Conservation (phyloP, 1,139 yeast genomes). For the Taphrina confusa region DNA sequence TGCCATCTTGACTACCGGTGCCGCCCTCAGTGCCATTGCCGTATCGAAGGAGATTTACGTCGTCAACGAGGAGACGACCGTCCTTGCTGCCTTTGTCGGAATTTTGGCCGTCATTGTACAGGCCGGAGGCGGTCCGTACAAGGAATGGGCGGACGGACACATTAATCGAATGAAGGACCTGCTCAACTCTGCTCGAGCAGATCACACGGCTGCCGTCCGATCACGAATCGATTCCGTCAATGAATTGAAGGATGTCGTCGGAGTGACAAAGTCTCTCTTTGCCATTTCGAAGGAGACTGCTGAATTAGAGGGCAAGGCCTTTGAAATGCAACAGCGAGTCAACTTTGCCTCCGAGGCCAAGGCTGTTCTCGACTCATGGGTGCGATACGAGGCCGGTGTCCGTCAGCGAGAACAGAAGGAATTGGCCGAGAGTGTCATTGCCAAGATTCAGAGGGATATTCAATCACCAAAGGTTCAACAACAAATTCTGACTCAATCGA, state of each 20-base stretch:
- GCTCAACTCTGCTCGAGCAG: conserved; percentile 82
- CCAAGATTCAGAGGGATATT: conserved; percentile 84
- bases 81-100: conserved; percentile 76
- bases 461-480: conserved; percentile 92
- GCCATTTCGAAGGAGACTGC: conserved; percentile 96
- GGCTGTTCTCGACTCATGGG: conserved; percentile 97
- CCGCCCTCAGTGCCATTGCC: conserved; percentile 93
- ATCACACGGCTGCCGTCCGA: conserved; percentile 89
- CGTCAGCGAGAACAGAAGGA: conserved; percentile 96
- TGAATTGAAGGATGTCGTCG: conserved; percentile 86
- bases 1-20: conserved; percentile 88
- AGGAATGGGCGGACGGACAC: conserved; percentile 92
- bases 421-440: conserved; percentile 78
- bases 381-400: conserved; percentile 93
- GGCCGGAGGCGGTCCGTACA: conserved; percentile 90
- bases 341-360: conserved; percentile 88
- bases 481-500: conserved; percentile 82
- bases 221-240: conserved; percentile 85
- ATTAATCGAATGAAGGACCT: conserved; percentile 77
- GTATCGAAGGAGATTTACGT: conserved; percentile 90
- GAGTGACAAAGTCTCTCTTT: conserved; percentile 86
- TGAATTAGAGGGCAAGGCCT: conserved; percentile 88
- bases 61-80: conserved; percentile 88
- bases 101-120: conserved; percentile 77
- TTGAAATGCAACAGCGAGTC: conserved; percentile 87